Conservation (phyloP, 169 alveolate genomes). For the Cryptosporidium sp. region DNA sequence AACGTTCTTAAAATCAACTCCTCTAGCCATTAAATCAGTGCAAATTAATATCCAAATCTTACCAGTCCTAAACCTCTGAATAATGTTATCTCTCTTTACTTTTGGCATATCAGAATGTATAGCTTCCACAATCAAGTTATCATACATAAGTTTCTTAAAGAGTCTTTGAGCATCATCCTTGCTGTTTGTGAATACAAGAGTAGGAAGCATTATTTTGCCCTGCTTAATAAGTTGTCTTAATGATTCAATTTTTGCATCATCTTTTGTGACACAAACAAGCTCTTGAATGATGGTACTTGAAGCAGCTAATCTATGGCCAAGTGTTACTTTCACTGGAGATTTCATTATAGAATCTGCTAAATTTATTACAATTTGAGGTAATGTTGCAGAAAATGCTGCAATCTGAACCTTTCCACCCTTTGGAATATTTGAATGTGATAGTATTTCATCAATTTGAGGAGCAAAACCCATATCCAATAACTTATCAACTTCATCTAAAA, state of each 20-base stretch:
- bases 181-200: slow-evolving; percentile 79
- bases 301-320: slow-evolving; percentile 81
- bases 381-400: slow-evolving; percentile 88
- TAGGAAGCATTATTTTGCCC: slow-evolving; percentile 81
- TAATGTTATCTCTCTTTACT: slow-evolving; percentile 77
- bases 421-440: slow-evolving; percentile 69
- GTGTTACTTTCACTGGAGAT: slow-evolving; percentile 82
- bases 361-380: slow-evolving; percentile 83
- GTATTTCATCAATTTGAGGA: slow-evolving; percentile 80
- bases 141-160: slow-evolving; percentile 61
- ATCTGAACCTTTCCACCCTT: slow-evolving; percentile 67
- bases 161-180: slow-evolving; percentile 74
- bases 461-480: slow-evolving; percentile 84
- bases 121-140: slow-evolving; percentile 63
- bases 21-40: slow-evolving; percentile 96
- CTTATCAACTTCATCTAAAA: slow-evolving; percentile 88
- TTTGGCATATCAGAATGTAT: slow-evolving; percentile 77
- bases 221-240: slow-evolving; percentile 81
- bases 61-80: slow-evolving; percentile 79
- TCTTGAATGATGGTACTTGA: slow-evolving; percentile 83
- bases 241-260: slow-evolving; percentile 79
- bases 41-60: slow-evolving; percentile 94
- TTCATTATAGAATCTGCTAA: slow-evolving; percentile 77
- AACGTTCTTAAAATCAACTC: slow-evolving; percentile 96
- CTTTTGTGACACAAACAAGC: slow-evolving; percentile 83